Evolutionary conservation across 345 rosid species (phyloP), one percentile per base, ranked within the genome.

Genomic region (Citrus reticulata): DNA sequence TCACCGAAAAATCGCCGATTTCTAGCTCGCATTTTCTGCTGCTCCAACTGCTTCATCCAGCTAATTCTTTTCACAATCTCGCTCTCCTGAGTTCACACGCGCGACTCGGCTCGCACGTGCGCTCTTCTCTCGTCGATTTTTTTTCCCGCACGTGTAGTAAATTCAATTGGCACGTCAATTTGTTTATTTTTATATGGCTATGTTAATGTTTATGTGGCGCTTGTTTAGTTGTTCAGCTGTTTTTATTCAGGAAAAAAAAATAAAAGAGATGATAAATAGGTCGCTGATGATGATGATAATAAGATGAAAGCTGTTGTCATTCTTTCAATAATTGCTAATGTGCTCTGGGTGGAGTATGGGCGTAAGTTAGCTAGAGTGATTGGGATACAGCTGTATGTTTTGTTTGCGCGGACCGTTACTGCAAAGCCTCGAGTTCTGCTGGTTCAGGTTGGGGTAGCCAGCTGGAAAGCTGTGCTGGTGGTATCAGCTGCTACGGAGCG

Each of bases 1-100:
- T 37, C 90, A 89, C 92, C 81, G 99, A 73, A 93, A 95, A 90
- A 74, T 87, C 58, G 96, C 92, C 78, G 88, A 85, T 77, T 87
- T 89, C 84, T 95, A 87, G 78, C 63, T 77, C 35, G 78, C 49
- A 19, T 75, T 75, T 8, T 64, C 70, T 7, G 80, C 66, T 42
- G 17, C 40, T 68, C 55, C 72, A 19, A 39, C 37, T 9, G 7
- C 30, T 1, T 24, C 20, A 5, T 16, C 79, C 49, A 39, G 51
- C 8, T 35, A 5, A 37, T 66, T 32, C 25, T 17, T 24, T 25
- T 61, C 62, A 25, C 58, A 54, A 2, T 1, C 76, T 32, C 17
- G 22, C 32, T 68, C 77, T 62, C 7, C 3, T 71, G 61, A 29
- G 65, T 9, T 24, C 35, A 71, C 77, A 77, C 78, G 75, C 77